A percentile compares a stretch with the other conserved stretches of the same genome.
These are phyloP conservation scores for Pichia phayaonensis DNA, from an alignment of 805 yeast genomes.

Conservation along the genomic window DNA sequence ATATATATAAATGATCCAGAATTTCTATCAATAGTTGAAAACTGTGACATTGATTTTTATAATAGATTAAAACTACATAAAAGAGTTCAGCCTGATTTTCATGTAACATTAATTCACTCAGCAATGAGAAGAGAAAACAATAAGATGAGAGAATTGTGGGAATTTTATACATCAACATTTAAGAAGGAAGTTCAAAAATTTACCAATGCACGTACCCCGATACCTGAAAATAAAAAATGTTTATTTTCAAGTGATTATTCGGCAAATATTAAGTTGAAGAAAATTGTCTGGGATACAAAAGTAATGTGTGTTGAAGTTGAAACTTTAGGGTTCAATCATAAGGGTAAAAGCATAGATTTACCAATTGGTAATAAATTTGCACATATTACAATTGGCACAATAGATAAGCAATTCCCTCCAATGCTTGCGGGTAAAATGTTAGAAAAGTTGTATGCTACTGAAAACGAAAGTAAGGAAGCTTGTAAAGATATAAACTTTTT, in stretches of 20 bases:
- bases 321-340: slow-evolving; percentile 15
- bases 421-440: slow-evolving; percentile 41
- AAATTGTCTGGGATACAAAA: slow-evolving; percentile 42
- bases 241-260: slow-evolving; percentile 14
- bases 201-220: neutral
- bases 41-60: slow-evolving; percentile 1
- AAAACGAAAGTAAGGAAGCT: slow-evolving; percentile 2
- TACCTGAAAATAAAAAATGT: slow-evolving; percentile 3
- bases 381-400: slow-evolving; percentile 73
- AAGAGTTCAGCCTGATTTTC: slow-evolving; percentile 49
- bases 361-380: slow-evolving; percentile 37
- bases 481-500: slow-evolving; percentile 8
- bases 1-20: slow-evolving; percentile 26
- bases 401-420: slow-evolving; percentile 38
- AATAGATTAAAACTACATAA: slow-evolving; percentile 20
- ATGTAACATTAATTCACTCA: slow-evolving; percentile 58
- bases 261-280: slow-evolving; percentile 35
- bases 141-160: slow-evolving; percentile 14
- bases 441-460: slow-evolving; percentile 16
- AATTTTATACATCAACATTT: slow-evolving; percentile 9
- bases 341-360: slow-evolving; percentile 4
- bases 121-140: slow-evolving; percentile 14
- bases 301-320: slow-evolving; percentile 50
- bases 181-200: neutral
- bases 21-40: neutral